Evolutionary conservation across 2,329 filamentous ascomycete species (phyloP).

Genomic region (Aspergillus sp.): DNA sequence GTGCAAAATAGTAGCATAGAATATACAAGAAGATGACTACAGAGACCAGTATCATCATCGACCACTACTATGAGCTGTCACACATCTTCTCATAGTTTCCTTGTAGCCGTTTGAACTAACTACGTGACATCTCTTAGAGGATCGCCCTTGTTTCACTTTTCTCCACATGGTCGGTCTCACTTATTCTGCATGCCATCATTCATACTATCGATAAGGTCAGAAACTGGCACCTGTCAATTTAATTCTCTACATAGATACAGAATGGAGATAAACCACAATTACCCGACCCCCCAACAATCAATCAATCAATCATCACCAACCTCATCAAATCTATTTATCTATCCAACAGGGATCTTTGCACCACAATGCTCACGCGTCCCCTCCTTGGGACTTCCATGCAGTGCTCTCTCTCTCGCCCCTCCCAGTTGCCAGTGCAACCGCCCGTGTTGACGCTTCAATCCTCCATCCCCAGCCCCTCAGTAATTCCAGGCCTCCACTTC

Average conservation of each 20-base stretch:
- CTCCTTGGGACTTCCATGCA: background rate
- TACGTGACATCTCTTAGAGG: background rate
- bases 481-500: constrained; percentile 8
- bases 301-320: background rate
- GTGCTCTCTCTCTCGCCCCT: background rate
- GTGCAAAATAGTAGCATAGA: background rate
- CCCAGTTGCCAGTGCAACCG: constrained; percentile 26
- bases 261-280: too few relatives aligned
- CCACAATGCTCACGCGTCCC: background rate
- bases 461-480: constrained; percentile 16
- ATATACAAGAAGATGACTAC: background rate
- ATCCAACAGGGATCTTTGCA: background rate
- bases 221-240: too few relatives aligned
- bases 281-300: background rate
- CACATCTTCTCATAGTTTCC: background rate
- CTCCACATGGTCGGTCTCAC: background rate
- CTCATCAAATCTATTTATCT: too few relatives aligned
- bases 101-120: background rate
- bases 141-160: constrained; percentile 1
- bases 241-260: too few relatives aligned
- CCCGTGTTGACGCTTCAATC: constrained; percentile 21
- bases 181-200: background rate
- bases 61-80: background rate
- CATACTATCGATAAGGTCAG: background rate
- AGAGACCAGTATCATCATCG: too few relatives aligned